Evolutionary conservation across 106 monocot species (phyloP).

Genomic region (Allium fistulosum): DNA sequence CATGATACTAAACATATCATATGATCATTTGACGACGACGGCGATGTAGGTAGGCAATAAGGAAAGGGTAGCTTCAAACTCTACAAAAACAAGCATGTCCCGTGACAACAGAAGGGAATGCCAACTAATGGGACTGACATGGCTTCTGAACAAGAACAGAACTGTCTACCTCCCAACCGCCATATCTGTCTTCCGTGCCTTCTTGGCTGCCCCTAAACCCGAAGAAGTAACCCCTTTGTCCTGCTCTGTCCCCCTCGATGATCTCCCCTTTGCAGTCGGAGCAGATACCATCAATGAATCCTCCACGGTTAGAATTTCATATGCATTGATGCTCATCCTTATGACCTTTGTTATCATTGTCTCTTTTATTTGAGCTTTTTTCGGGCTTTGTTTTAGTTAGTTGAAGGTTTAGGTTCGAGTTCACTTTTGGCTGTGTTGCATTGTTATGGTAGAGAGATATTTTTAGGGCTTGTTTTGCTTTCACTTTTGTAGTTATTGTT

Average conservation of each 20-base stretch:
- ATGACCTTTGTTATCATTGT: no score
- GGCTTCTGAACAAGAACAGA: conserved; percentile 73
- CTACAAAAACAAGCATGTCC: background rate
- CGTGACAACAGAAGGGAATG: conserved; percentile 37
- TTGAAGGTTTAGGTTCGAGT: no score
- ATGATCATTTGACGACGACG: no score
- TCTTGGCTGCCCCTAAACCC: conserved; percentile 28
- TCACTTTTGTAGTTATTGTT: no score
- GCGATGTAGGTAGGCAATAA: no score
- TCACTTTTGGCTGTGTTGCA: no score
- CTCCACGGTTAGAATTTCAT: background rate
- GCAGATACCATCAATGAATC: conserved; percentile 27
- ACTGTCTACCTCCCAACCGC: conserved; percentile 60
- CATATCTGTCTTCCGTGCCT: conserved; percentile 49
- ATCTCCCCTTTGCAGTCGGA: conserved; percentile 61
- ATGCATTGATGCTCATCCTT: no score
- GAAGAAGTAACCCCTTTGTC: conserved; percentile 3
- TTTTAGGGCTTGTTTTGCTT: no score
- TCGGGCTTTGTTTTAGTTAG: no score
- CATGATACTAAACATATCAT: no score
- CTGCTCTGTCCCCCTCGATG: conserved; percentile 34
- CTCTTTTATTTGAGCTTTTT: no score
- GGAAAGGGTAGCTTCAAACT: background rate
- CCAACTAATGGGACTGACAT: conserved; percentile 84
- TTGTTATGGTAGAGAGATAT: no score